Percentiles rank a stretch among this genome's conserved stretches.
Conservation (phyloP, 371 early-diverging fungal genomes). For the Mucor irregularis region DNA sequence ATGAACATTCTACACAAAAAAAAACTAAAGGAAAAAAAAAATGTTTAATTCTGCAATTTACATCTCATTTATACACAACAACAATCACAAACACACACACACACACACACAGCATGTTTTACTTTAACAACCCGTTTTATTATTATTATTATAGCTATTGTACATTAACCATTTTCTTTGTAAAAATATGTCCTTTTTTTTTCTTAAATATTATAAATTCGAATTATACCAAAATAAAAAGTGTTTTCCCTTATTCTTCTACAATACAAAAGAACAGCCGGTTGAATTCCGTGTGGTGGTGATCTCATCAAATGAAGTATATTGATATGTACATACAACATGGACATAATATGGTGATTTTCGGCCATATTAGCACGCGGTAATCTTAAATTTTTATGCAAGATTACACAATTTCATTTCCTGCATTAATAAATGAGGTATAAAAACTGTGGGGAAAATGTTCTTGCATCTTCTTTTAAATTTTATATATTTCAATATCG, state of each 20-base stretch:
- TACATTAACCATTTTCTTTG: slow-evolving; percentile 7
- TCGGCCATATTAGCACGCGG: no score
- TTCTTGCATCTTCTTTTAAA: no score
- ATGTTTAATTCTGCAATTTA: no score
- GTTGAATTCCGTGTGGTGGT: background rate
- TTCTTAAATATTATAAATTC: no score
- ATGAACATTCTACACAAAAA: background rate
- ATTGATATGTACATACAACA: no score
- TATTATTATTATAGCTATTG: background rate
- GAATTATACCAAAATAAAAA: slow-evolving; percentile 1
- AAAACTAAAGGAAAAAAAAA: background rate
- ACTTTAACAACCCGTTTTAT: background rate
- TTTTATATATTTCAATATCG: no score
- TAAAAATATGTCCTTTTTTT: background rate
- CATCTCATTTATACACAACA: no score
- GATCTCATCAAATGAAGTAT: background rate
- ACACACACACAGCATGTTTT: background rate
- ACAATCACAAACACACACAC: background rate
- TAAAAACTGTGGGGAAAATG: no score
- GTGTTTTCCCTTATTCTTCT: background rate
- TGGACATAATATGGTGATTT: no score
- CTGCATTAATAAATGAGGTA: no score
- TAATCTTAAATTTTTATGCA: no score
- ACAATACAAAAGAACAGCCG: background rate
- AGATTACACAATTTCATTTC: no score